Percentiles rank a stretch among this genome's conserved stretches.
Evolutionary conservation across 192 early-diverging fungal species (phyloP).

Genomic region (Backusella macrospora): DNA sequence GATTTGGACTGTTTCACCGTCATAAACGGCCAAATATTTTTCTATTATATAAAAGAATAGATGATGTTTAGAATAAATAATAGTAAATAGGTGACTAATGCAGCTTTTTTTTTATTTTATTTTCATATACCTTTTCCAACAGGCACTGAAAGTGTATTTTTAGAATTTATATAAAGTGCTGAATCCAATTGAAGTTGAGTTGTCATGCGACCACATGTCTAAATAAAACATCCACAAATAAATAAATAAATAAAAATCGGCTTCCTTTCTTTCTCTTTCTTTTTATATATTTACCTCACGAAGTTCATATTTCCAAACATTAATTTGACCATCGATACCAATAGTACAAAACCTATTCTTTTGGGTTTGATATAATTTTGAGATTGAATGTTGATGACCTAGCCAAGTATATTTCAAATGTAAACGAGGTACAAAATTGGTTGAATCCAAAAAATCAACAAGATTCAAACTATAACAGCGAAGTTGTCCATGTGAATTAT

Average conservation of each 20-base stretch:
- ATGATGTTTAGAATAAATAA: not conserved
- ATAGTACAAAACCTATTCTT: constrained; percentile 51
- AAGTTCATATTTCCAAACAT: constrained; percentile 54
- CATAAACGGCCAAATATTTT: constrained; percentile 29
- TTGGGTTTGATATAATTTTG: constrained; percentile 47
- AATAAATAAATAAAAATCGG: not conserved
- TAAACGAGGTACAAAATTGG: constrained; percentile 58
- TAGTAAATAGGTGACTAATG: not conserved
- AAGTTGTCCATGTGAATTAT: constrained; percentile 61
- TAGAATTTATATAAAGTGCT: constrained; percentile 10
- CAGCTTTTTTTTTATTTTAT: not conserved
- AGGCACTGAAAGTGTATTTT: constrained; percentile 21
- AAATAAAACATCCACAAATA: not conserved
- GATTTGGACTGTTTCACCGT: constrained; percentile 25
- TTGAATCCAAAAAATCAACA: constrained; percentile 74
- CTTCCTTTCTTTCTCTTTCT: not conserved
- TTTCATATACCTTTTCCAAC: constrained; percentile 32
- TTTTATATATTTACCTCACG: constrained; percentile 48
- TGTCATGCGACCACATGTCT: constrained; percentile 25
- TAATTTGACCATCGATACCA: constrained; percentile 53
- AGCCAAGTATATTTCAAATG: constrained; percentile 66
- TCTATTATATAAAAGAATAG: constrained; percentile 13
- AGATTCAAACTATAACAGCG: constrained; percentile 73
- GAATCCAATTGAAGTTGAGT: constrained; percentile 27
- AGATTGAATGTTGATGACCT: constrained; percentile 60